Evolutionary conservation across 106 monocot genomes (phyloP), one percentile per base, ranked within the genome.

Genomic region (Dendrobium chrysotoxum): DNA sequence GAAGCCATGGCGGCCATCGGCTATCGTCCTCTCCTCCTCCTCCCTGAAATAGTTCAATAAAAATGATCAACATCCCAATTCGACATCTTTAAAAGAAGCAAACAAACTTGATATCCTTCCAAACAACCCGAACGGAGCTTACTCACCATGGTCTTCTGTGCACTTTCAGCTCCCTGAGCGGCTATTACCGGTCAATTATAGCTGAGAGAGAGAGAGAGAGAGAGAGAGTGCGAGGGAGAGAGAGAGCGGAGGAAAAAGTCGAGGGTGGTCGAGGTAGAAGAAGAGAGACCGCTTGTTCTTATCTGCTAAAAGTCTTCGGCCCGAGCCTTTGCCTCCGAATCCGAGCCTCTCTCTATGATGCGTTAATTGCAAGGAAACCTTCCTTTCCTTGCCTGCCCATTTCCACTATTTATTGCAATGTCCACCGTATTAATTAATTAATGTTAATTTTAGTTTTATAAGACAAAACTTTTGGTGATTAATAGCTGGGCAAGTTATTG

Each of bases 1-100:
- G 85, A 46, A 96, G 85, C 96, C 96, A 96, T 11, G 86, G 90
- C 46, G 96, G 96, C 96, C 96, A 96, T 15, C 83, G 50, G 18
- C 68, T 77, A 11, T 85, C 89, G 23, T 78, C 76, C 18, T 84
- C 83, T 7, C 28, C 21, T 74, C 73, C 73, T 40, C 74, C 74
- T 21, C 7, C 21, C 40, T 74, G 31, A 40, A 39, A 41, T 6
- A 11, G 13, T 50, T 13, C 50, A 71, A 71, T 15, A 13, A n/a
- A n/a, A 38, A 71, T 71, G 31, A 26, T 65, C 64, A 65, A 26
- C 28, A 70, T 4, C 13, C 70, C 28, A 30, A 30, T 35, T 15
- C 70, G 0, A 2, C 15, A 72, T 16, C 21, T 57, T 57, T 21
- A 57, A 35, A 18, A 9, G 4, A 39, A 15, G 12, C 5, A 16